Conservation (phyloP, 768 basidiomycete species). For the Rhodotorula diobovata region DNA sequence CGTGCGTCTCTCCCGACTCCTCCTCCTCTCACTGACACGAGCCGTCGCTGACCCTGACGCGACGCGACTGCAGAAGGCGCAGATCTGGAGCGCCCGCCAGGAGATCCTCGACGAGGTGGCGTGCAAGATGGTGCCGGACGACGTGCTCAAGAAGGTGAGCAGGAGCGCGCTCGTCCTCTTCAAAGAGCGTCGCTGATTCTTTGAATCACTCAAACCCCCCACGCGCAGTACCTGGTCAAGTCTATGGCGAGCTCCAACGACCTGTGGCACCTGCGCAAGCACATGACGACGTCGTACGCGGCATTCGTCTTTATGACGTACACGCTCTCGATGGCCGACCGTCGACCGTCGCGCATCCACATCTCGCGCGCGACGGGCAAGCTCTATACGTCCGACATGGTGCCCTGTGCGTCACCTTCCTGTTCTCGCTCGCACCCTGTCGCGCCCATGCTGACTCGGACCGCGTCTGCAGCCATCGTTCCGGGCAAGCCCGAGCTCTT, state of each 20-base stretch:
- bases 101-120: slow-evolving; percentile 84
- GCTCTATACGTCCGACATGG: slow-evolving; percentile 85
- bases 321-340: slow-evolving; percentile 73
- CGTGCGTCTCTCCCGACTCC: not conserved
- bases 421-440: too few relatives aligned
- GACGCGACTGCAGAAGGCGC: slow-evolving; percentile 52
- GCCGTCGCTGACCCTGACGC: slow-evolving; percentile 42
- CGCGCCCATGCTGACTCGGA: not conserved
- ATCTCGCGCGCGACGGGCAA: slow-evolving; percentile 82
- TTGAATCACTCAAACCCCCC: not conserved
- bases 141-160: slow-evolving; percentile 72
- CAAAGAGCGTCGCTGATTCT: too few relatives aligned
- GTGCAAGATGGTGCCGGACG: slow-evolving; percentile 82
- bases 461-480: slow-evolving; percentile 41
- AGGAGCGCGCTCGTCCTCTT: not conserved
- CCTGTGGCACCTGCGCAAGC: slow-evolving; percentile 95
- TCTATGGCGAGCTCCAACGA: slow-evolving; percentile 78
- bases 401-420: slow-evolving; percentile 60
- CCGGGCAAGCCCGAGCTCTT: slow-evolving; percentile 59
- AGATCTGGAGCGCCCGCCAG: slow-evolving; percentile 54
- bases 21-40: not conserved
- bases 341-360: slow-evolving; percentile 78
- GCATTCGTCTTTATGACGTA: slow-evolving; percentile 88
- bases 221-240: slow-evolving; percentile 76
- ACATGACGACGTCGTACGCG: slow-evolving; percentile 86